Evolutionary conservation across 495 filamentous ascomycete genomes (phyloP).

Genomic region (Hypoxylon fuscum): DNA sequence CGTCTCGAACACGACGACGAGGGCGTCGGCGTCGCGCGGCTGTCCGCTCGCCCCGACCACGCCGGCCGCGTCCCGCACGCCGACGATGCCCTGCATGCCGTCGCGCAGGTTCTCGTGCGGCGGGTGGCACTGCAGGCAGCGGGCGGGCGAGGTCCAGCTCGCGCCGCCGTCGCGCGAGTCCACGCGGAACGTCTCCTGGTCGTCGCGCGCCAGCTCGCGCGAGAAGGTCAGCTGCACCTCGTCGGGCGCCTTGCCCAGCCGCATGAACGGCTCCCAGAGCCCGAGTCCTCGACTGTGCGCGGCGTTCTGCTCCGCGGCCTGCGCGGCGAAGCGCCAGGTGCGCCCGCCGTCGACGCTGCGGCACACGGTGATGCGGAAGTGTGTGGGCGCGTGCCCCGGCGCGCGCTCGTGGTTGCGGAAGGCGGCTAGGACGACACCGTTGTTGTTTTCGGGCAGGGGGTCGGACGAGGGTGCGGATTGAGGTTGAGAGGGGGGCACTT

Average conservation of each 20-base stretch:
- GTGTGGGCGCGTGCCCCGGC: slow-evolving; percentile 49
- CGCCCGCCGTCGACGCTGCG: slow-evolving; percentile 62
- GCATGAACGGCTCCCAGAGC: slow-evolving; percentile 72
- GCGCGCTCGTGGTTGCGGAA: slow-evolving; percentile 70
- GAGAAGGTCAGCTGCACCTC: slow-evolving; percentile 66
- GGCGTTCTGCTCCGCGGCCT: slow-evolving; percentile 52
- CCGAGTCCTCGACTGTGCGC: slow-evolving; percentile 56
- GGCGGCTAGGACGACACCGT: slow-evolving; percentile 60
- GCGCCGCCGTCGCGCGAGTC: slow-evolving; percentile 63
- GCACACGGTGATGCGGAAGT: slow-evolving; percentile 71
- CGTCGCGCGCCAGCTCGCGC: slow-evolving; percentile 47
- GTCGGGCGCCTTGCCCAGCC: slow-evolving; percentile 46
- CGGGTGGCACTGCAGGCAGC: slow-evolving; percentile 40
- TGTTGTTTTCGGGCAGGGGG: not conserved
- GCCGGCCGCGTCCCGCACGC: slow-evolving; percentile 24
- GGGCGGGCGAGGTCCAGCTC: slow-evolving; percentile 55
- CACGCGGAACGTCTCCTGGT: slow-evolving; percentile 69
- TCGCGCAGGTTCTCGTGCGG: slow-evolving; percentile 53
- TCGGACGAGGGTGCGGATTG: slow-evolving; percentile 1
- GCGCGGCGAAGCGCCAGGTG: slow-evolving; percentile 64
- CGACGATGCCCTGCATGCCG: slow-evolving; percentile 68
- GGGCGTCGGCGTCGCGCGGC: slow-evolving; percentile 36
- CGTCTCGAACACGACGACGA: slow-evolving; percentile 69
- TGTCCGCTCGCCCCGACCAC: slow-evolving; percentile 43
- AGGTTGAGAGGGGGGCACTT: slow-evolving; percentile 51